Conservation (phyloP, 202 grass and related monocot genomes). For the Schoenoplectus triqueter region DNA sequence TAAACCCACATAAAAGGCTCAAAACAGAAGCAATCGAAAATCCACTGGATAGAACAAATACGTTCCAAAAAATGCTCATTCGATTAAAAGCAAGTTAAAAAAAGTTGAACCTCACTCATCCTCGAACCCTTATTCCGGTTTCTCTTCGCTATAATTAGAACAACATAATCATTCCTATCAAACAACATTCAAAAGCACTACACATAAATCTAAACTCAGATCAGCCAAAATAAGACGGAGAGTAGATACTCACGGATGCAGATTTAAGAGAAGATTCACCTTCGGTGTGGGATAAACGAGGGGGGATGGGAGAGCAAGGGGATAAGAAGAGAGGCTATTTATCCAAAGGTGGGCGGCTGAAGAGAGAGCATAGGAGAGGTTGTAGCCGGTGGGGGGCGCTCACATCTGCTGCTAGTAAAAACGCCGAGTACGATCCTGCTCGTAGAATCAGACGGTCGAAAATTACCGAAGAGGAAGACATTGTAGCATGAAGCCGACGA, state of each 20-base stretch:
- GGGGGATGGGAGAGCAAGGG: not conserved
- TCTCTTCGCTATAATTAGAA: not conserved
- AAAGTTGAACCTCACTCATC: not conserved
- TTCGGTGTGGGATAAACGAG: not conserved
- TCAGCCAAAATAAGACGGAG: not conserved
- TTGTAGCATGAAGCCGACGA: too few relatives aligned
- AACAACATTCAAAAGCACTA: not conserved
- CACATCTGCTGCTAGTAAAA: too few relatives aligned
- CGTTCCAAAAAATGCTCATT: not conserved
- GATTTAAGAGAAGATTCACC: conserved; percentile 16
- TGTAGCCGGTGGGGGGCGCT: not conserved
- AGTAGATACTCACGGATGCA: not conserved
- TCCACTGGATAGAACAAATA: not conserved
- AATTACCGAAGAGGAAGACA: too few relatives aligned
- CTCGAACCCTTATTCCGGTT: not conserved
- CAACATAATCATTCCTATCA: not conserved
- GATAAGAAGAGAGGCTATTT: conserved; percentile 29
- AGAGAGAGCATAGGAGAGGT: not conserved
- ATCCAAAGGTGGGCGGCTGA: conserved; percentile 40
- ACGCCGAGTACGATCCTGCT: too few relatives aligned
- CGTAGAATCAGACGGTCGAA: too few relatives aligned
- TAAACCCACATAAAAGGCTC: too few relatives aligned
- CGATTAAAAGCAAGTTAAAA: not conserved
- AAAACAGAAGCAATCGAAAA: too few relatives aligned
- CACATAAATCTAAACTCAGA: not conserved